Base-by-base conservation (phyloP, 768 basidiomycete genomes). In the Mycena kentingensis region DNA sequence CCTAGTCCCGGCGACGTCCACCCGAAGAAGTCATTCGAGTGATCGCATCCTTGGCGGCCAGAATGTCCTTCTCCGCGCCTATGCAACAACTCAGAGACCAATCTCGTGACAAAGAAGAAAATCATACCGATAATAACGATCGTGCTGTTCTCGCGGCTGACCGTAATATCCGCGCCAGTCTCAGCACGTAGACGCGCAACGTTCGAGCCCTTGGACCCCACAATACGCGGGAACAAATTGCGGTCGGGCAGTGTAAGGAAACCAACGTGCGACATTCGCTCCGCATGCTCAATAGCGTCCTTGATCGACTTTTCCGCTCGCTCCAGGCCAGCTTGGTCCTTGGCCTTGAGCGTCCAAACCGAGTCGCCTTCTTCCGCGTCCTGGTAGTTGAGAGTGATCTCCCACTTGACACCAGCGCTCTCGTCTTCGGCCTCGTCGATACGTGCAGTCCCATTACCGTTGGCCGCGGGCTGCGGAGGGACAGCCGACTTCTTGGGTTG, bases 121-220 rank as follows among this genome's bases (percentile, higher is more conserved):
- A 4, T 73, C 85, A 58, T 64, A 93, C 93, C 94, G 44, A 87
- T 83, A 64, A 98, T 88, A 58, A 88, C 82, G 63, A 97, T 95
- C 26, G 85, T 85, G 68, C 78, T 90, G 65, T 88, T 89, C 57
- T 94, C 93, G 58, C 90, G 84, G 68, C 91, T 84, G 49, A 98
- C 91, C 36, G 83, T 90, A 62, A 98, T 93, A 65, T 96, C 93
- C 49, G 94, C 89, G 35, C 92, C 90, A 46, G 90, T 96, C 71
- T 93, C 93, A 46, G 80, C 81, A 49, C 94, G 84, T 46, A 98
- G 79, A 43, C 94, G 88, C 46, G 88, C 79, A 45, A 98, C 90
- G 61, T 93, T 98, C 24, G 92, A 76, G 47, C 94, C 94, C 72
- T 95, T 96, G 11, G 87, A 73, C 32, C 95, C 95, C 56, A 98